Conservation (phyloP, 116 monocot genomes). For the Phalaenopsis hybrid region DNA sequence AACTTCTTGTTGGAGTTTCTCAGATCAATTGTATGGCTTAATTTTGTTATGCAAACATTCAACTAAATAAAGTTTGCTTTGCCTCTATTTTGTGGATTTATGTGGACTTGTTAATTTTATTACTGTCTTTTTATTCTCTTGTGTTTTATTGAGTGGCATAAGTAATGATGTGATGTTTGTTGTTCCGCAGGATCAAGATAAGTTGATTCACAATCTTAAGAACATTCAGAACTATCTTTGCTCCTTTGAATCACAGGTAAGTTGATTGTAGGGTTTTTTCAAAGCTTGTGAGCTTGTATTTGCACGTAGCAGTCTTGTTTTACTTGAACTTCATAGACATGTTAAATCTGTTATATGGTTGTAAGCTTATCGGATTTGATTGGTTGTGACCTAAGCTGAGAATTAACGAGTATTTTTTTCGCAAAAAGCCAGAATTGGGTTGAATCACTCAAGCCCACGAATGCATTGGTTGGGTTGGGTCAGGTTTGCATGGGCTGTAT, state of each 20-base stretch:
- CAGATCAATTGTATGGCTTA: slow-evolving; percentile 5
- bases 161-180: neutral
- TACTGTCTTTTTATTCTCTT: neutral
- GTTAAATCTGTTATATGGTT: neutral
- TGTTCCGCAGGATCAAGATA: slow-evolving; percentile 35
- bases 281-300: neutral
- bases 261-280: neutral
- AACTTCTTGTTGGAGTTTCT: neutral
- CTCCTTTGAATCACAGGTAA: slow-evolving; percentile 52
- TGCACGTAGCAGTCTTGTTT: neutral
- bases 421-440: neutral
- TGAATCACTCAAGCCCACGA: neutral
- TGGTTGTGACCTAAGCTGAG: neutral
- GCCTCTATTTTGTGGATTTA: neutral
- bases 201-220: slow-evolving; percentile 56
- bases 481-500: neutral
- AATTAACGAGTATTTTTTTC: neutral
- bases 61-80: neutral
- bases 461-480: neutral
- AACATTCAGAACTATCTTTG: slow-evolving; percentile 59
- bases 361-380: neutral
- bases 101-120: neutral
- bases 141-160: neutral
- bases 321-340: neutral
- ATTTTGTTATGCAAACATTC: neutral